Percentiles rank a stretch among this genome's conserved stretches.
Conservation (phyloP, 2,329 filamentous ascomycete genomes). For the Juglanconis oblonga region DNA sequence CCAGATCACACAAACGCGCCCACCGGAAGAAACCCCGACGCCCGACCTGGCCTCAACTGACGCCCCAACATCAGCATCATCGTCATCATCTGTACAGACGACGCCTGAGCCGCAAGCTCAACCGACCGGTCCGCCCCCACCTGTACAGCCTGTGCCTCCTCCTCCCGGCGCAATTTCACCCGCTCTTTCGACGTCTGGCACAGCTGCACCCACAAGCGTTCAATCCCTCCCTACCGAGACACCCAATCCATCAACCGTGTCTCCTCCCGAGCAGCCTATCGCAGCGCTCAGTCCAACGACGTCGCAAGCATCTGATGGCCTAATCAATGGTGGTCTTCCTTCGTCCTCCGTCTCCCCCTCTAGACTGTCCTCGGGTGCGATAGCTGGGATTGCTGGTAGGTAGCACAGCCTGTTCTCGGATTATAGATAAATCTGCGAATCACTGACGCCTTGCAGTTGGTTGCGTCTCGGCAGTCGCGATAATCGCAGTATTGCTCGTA, state of each 20-base stretch:
- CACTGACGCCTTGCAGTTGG: constrained; percentile 3
- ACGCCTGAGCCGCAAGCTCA: background rate
- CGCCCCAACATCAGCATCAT: background rate
- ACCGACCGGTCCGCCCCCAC: background rate
- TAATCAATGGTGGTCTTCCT: background rate
- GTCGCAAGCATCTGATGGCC: background rate
- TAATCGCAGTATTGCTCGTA: background rate
- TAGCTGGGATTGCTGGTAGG: constrained; percentile 10
- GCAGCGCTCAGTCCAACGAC: background rate
- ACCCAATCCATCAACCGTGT: background rate
- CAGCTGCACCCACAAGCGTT: background rate
- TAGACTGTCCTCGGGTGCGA: constrained; percentile 1
- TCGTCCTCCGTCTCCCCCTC: background rate
- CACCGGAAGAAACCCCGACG: background rate
- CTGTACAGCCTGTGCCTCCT: background rate
- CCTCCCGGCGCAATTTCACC: background rate
- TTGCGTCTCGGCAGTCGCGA: constrained; percentile 1
- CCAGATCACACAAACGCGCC: background rate
- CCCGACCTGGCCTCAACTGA: background rate
- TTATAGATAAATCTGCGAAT: background rate
- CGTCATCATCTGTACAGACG: background rate
- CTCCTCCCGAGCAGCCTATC: background rate
- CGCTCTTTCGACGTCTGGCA: background rate
- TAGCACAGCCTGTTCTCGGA: background rate
- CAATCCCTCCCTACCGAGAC: background rate